phyloP scores from a whole-genome alignment of 2,329 filamentous ascomycete species.

The Exserohilum turcica region DNA sequence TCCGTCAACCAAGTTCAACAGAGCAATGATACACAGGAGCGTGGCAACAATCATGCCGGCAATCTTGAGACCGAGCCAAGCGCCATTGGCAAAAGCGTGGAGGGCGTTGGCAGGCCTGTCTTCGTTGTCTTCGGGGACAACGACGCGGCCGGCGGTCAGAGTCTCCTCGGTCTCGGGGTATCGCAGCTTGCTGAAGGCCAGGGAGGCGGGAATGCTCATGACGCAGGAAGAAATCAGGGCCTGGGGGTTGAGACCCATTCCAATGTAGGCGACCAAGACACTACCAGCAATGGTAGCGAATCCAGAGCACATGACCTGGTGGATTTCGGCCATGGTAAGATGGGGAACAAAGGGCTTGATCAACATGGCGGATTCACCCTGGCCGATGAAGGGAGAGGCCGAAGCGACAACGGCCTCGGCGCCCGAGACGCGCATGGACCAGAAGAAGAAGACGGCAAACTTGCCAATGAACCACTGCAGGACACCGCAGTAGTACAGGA shows the following conservation, averaged over 20 bases:
- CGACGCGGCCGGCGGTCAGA: conserved; percentile 78
- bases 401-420: conserved; percentile 93
- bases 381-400: conserved; percentile 90
- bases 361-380: conserved; percentile 92
- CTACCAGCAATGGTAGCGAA: conserved; percentile 92
- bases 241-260: conserved; percentile 80
- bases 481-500: conserved; percentile 79
- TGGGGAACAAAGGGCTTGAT: conserved; percentile 85
- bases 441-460: conserved; percentile 90
- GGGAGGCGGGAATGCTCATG: conserved; percentile 91
- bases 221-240: conserved; percentile 89
- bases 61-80: conserved; percentile 86
- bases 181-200: conserved; percentile 86
- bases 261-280: conserved; percentile 84
- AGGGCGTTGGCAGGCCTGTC: conserved; percentile 78
- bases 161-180: conserved; percentile 89
- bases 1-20: conserved; percentile 75
- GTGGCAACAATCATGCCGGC: conserved; percentile 80
- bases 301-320: conserved; percentile 90
- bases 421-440: conserved; percentile 82
- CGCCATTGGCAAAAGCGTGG: conserved; percentile 82
- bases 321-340: conserved; percentile 84
- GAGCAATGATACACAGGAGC: conserved; percentile 81
- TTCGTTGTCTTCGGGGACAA: conserved; percentile 79
- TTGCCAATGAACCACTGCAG: conserved; percentile 90